A percentile compares a stretch with the other conserved stretches of the same genome.
These are phyloP conservation scores for Nicotiana undulata DNA, from an alignment of 257 asterid species.

Conservation along the genomic window DNA sequence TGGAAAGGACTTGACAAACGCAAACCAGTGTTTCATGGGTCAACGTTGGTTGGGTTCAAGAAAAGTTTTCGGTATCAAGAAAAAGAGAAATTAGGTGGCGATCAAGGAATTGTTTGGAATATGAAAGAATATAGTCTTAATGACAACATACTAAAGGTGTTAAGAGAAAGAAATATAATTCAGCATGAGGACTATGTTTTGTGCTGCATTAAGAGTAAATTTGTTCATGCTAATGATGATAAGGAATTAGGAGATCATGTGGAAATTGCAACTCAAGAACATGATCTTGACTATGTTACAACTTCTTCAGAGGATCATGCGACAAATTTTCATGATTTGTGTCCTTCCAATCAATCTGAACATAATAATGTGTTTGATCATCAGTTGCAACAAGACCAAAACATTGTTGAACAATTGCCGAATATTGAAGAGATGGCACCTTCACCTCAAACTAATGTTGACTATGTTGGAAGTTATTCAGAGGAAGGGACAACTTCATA, in stretches of 20 bases:
- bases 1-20: neutral
- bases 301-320: no score
- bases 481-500: no score
- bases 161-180: neutral
- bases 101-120: neutral
- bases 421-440: neutral
- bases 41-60: neutral
- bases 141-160: neutral
- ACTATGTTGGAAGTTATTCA: neutral
- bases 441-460: neutral
- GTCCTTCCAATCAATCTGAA: no score
- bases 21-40: neutral
- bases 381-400: neutral
- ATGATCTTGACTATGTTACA: neutral
- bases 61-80: neutral
- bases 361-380: neutral
- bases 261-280: neutral
- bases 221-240: neutral
- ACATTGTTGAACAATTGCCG: neutral
- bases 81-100: neutral
- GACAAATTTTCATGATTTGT: neutral
- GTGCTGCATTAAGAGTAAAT: neutral
- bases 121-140: neutral
- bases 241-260: neutral
- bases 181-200: neutral